These are phyloP conservation scores for Trichoderma sp. DNA, from an alignment of 2,329 filamentous ascomycete species.

Conservation along the genomic window DNA sequence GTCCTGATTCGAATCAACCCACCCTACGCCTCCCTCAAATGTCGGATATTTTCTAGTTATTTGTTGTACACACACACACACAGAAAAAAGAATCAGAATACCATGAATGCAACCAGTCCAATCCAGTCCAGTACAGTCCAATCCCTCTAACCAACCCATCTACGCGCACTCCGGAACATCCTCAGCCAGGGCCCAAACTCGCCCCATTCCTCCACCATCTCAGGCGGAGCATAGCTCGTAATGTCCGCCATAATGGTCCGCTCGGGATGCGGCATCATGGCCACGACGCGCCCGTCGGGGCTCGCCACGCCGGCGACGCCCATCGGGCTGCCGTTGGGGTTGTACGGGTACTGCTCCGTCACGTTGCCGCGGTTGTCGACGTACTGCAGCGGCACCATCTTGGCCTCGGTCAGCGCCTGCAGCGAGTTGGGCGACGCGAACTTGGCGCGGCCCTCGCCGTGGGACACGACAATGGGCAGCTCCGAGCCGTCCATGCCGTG, in stretches of 20 bases:
- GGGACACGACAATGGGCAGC: conserved; percentile 84
- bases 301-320: conserved; percentile 81
- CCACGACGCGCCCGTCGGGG: conserved; percentile 76
- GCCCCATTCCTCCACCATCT: conserved; percentile 67
- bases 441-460: conserved; percentile 84
- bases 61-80: neutral
- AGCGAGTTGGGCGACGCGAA: conserved; percentile 61
- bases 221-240: conserved; percentile 69
- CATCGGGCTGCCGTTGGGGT: conserved; percentile 79
- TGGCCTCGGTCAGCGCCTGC: conserved; percentile 61
- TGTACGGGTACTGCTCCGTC: conserved; percentile 84
- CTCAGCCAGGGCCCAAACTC: conserved; percentile 83
- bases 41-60: conserved; percentile 25
- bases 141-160: conserved; percentile 70
- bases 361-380: conserved; percentile 76
- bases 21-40: conserved; percentile 21
- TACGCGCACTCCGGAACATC: conserved; percentile 83
- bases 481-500: conserved; percentile 82
- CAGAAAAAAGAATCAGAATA: neutral
- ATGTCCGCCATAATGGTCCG: conserved; percentile 82
- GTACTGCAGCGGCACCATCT: conserved; percentile 78
- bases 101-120: neutral
- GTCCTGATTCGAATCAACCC: conserved; percentile 12
- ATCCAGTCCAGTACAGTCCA: too few species aligned
- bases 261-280: conserved; percentile 93